Evolutionary conservation across 257 asterid genomes (phyloP).

Genomic region (Solanum tacnaense): DNA sequence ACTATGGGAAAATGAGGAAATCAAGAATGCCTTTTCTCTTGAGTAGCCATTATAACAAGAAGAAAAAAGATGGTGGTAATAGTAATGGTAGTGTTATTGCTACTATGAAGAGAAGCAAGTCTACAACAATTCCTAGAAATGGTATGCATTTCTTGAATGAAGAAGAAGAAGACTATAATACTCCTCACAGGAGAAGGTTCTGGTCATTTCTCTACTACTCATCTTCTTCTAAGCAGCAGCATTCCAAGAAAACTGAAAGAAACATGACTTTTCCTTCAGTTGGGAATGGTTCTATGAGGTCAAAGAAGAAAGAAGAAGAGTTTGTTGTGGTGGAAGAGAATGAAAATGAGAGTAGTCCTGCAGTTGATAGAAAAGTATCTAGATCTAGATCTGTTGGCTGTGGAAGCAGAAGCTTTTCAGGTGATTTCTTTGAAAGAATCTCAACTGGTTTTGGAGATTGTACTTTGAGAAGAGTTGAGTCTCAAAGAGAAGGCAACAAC

Average conservation of each 20-base stretch:
- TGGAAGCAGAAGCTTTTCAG: constrained; percentile 95
- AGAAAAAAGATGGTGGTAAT: constrained; percentile 14
- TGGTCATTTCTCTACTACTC: constrained; percentile 81
- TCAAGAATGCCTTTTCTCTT: constrained; percentile 52
- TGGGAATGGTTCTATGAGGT: background rate
- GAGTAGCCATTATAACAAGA: constrained; percentile 33
- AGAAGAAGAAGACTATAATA: constrained; percentile 26
- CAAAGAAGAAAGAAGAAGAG: constrained; percentile 45
- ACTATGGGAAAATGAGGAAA: constrained; percentile 17
- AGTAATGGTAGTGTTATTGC: background rate
- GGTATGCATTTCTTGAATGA: constrained; percentile 45
- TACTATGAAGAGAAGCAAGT: constrained; percentile 71
- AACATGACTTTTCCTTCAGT: constrained; percentile 22
- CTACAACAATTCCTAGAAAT: constrained; percentile 53
- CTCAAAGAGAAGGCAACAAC: constrained; percentile 73
- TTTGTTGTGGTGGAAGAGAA: constrained; percentile 56
- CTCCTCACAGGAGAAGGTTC: constrained; percentile 44
- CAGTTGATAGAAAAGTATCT: constrained; percentile 69
- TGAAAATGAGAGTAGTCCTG: constrained; percentile 35
- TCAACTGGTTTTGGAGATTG: constrained; percentile 98
- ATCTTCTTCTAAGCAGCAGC: constrained; percentile 8
- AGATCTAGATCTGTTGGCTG: constrained; percentile 98
- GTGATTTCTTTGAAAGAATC: constrained; percentile 88
- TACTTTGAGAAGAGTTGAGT: constrained; percentile 82
- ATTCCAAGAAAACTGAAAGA: constrained; percentile 24